These are phyloP conservation scores for Botrytis tulipae DNA, from an alignment of 2,329 filamentous ascomycete genomes.

Conservation along the genomic window DNA sequence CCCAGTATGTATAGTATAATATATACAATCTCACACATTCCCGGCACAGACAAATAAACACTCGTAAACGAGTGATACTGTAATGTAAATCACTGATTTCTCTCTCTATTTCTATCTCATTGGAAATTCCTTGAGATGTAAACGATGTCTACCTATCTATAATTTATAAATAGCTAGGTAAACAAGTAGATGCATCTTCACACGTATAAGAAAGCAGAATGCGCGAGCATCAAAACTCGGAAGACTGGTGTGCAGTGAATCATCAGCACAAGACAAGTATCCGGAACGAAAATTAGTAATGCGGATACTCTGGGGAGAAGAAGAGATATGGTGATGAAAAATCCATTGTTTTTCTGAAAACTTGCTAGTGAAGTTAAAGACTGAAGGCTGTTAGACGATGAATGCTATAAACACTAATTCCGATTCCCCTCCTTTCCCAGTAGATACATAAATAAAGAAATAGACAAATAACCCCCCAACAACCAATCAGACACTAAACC, in stretches of 20 bases:
- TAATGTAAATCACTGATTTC: too few relatives aligned
- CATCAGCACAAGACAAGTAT: too few relatives aligned
- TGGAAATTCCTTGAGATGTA: too few relatives aligned
- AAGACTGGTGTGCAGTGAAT: too few relatives aligned
- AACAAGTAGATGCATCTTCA: background rate
- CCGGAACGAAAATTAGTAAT: too few relatives aligned
- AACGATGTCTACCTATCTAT: too few relatives aligned
- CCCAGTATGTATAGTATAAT: too few relatives aligned
- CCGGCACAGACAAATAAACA: too few relatives aligned
- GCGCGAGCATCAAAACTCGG: accelerated
- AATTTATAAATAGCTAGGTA: background rate
- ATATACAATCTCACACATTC: too few relatives aligned
- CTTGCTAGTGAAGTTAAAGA: background rate
- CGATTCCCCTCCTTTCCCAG: background rate
- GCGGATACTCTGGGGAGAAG: background rate
- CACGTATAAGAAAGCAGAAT: background rate
- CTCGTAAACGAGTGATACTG: too few relatives aligned
- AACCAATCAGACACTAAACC: background rate
- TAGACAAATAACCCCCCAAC: background rate
- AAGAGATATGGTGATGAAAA: background rate
- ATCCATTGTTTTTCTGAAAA: background rate
- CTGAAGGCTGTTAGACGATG: background rate
- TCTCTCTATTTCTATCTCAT: too few relatives aligned
- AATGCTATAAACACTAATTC: background rate
- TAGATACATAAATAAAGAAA: background rate